These are phyloP conservation scores for Cladosporium sp. DNA, from an alignment of 2,329 filamentous ascomycete genomes.

Conservation along the genomic window DNA sequence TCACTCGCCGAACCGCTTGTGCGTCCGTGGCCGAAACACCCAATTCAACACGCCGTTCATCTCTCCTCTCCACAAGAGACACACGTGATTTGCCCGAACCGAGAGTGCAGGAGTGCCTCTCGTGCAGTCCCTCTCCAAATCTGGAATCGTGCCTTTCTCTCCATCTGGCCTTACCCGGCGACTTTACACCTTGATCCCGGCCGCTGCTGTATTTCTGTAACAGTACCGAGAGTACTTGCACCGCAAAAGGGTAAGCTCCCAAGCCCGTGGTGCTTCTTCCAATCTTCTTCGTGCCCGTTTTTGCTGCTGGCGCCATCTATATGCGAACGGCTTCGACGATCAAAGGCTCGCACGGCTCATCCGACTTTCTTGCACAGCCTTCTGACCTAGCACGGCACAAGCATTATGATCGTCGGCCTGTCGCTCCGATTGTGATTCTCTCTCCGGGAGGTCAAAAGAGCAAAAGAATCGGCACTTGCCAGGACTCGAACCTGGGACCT, in stretches of 20 bases:
- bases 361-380: not conserved
- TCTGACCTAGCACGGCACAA: not conserved
- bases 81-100: not conserved
- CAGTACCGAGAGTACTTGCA: not conserved
- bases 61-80: constrained; percentile 1
- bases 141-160: too few relatives aligned
- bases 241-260: too few relatives aligned
- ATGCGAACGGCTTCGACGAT: not conserved
- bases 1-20: constrained; percentile 3
- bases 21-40: constrained; percentile 12
- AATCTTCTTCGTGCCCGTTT: too few relatives aligned
- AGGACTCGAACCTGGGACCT: constrained; percentile 12
- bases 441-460: not conserved
- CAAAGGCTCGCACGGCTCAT: not conserved
- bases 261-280: too few relatives aligned
- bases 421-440: too few relatives aligned
- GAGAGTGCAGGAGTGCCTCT: too few relatives aligned
- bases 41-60: constrained; percentile 2
- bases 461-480: constrained; percentile 1
- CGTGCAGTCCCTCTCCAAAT: too few relatives aligned
- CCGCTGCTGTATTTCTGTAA: too few relatives aligned
- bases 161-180: too few relatives aligned
- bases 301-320: not conserved
- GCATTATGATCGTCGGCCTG: not conserved
- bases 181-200: too few relatives aligned